These are phyloP conservation scores for Termitomyces sp. DNA, from an alignment of 768 basidiomycete genomes.

Conservation along the genomic window DNA sequence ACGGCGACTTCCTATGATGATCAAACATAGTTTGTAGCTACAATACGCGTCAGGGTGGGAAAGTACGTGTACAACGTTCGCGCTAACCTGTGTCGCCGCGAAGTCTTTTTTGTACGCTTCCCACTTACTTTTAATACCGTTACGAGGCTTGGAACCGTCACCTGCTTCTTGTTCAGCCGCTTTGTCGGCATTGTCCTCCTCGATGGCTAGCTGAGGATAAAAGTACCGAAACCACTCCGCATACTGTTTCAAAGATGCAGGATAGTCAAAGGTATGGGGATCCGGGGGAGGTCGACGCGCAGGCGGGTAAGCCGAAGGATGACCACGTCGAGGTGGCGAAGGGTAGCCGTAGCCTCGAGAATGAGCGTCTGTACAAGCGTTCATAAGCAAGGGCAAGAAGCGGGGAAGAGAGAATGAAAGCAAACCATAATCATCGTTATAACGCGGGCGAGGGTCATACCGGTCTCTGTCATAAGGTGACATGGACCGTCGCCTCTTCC, in stretches of 20 bases:
- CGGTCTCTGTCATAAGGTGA: constrained; percentile 82
- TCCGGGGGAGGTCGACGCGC: constrained; percentile 65
- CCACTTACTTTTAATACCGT: constrained; percentile 80
- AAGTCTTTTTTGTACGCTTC: constrained; percentile 95
- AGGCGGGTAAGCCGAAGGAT: constrained; percentile 39
- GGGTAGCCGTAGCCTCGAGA: constrained; percentile 55
- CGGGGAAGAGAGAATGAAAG: constrained; percentile 3
- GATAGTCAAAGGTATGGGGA: constrained; percentile 78
- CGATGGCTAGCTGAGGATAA: constrained; percentile 68
- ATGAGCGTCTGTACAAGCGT: constrained; percentile 46
- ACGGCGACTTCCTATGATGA: constrained; percentile 90
- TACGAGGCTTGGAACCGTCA: constrained; percentile 76
- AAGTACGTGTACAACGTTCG: constrained; percentile 14
- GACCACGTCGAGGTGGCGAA: constrained; percentile 60
- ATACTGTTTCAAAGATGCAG: constrained; percentile 76
- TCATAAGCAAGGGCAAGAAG: constrained; percentile 7
- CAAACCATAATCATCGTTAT: constrained; percentile 79
- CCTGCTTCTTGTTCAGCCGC: constrained; percentile 80
- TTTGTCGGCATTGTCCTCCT: constrained; percentile 82
- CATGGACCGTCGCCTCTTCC: constrained; percentile 76
- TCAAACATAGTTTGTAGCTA: constrained; percentile 96
- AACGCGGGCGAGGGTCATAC: constrained; percentile 78
- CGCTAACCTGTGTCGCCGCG: constrained; percentile 77
- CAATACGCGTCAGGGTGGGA: constrained; percentile 27
- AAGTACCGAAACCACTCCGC: constrained; percentile 84